A percentile compares a stretch with the other conserved stretches of the same genome.
Evolutionary conservation across 495 filamentous ascomycete genomes (phyloP).

Genomic region (Tirmania nivea): DNA sequence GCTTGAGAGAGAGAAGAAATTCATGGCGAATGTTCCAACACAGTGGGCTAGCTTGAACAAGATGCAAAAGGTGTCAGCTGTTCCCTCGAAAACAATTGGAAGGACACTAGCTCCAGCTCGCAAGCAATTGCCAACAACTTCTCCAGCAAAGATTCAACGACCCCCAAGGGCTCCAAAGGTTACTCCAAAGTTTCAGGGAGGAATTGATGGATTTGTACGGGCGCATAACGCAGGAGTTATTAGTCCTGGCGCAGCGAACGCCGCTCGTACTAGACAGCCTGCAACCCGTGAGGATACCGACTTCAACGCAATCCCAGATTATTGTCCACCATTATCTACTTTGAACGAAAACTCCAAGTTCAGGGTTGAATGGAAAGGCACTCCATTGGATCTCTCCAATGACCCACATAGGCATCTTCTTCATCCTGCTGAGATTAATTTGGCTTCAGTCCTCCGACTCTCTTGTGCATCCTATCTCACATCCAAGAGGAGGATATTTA

Average conservation of each 20-base stretch:
- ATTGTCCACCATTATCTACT: conserved; percentile 47
- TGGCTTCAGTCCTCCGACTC: conserved; percentile 64
- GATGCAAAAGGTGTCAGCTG: conserved; percentile 5
- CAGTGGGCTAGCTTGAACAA: conserved; percentile 9
- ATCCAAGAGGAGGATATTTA: conserved; percentile 86
- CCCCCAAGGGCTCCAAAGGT: conserved; percentile 3
- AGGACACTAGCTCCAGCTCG: conserved; percentile 2
- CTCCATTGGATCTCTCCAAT: conserved; percentile 51
- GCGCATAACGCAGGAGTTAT: neutral
- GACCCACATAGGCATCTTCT: conserved; percentile 61
- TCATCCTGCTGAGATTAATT: conserved; percentile 53
- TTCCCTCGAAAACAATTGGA: neutral
- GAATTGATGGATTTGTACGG: neutral
- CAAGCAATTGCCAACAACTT: neutral
- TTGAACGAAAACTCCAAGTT: conserved; percentile 46
- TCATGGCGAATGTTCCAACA: conserved; percentile 12
- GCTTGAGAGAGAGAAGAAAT: conserved; percentile 14
- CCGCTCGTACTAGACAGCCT: conserved; percentile 10
- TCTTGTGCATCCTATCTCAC: conserved; percentile 81
- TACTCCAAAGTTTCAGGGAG: conserved; percentile 2
- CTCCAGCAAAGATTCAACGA: neutral
- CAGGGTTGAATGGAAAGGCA: conserved; percentile 76
- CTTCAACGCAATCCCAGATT: conserved; percentile 57
- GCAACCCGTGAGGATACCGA: conserved; percentile 64
- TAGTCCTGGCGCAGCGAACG: neutral